phyloP scores from a whole-genome alignment of 352 stramenopile genomes.

The Phytophthora meadii region DNA sequence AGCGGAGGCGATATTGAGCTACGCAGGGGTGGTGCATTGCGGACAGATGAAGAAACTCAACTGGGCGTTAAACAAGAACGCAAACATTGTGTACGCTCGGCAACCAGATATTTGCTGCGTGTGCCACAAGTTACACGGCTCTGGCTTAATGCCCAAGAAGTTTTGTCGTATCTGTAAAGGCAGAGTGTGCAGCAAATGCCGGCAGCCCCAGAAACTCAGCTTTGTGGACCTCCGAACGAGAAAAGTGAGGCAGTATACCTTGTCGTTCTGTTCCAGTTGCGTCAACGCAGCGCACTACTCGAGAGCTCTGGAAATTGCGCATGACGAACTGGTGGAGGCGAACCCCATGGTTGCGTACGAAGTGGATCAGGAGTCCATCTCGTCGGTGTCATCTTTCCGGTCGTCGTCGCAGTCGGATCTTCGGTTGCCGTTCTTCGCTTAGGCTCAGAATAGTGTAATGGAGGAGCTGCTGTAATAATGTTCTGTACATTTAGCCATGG shows the following conservation, averaged over 20 bases:
- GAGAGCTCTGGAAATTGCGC: slow-evolving; percentile 24
- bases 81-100: slow-evolving; percentile 25
- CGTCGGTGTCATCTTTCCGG: slow-evolving; percentile 37
- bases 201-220: slow-evolving; percentile 32
- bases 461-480: too few relatives aligned
- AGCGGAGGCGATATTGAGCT: slow-evolving; percentile 37
- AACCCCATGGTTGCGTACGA: slow-evolving; percentile 39
- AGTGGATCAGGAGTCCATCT: slow-evolving; percentile 40
- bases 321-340: slow-evolving; percentile 33
- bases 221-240: slow-evolving; percentile 31
- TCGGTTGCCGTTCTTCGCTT: slow-evolving; percentile 28
- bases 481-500: too few relatives aligned
- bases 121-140: slow-evolving; percentile 27
- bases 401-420: slow-evolving; percentile 33
- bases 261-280: slow-evolving; percentile 36
- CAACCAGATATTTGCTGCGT: slow-evolving; percentile 33
- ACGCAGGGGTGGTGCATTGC: slow-evolving; percentile 33
- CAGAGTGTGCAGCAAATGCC: slow-evolving; percentile 36
- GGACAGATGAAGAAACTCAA: slow-evolving; percentile 51
- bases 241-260: slow-evolving; percentile 33
- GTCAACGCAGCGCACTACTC: slow-evolving; percentile 21
- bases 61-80: slow-evolving; percentile 42
- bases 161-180: slow-evolving; percentile 41
- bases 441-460: not conserved
- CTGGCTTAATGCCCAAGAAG: slow-evolving; percentile 27